These are phyloP conservation scores for Teratosphaeria viscida DNA, from an alignment of 2,329 filamentous ascomycete species.

Conservation along the genomic window DNA sequence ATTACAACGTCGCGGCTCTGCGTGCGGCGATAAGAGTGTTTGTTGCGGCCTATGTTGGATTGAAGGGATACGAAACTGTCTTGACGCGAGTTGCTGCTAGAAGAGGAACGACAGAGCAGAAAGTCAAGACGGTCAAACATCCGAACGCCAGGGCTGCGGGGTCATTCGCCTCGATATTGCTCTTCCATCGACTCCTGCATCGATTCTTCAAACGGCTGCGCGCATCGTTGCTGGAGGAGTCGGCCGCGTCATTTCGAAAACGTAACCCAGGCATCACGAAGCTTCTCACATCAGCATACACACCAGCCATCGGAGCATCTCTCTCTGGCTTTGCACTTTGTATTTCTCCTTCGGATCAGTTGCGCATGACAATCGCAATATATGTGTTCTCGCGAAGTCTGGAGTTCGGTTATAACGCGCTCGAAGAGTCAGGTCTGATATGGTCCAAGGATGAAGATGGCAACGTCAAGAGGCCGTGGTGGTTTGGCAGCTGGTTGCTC, in stretches of 20 bases:
- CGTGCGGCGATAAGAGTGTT: conserved; percentile 37
- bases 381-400: conserved; percentile 71
- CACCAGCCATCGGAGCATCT: conserved; percentile 83
- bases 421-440: conserved; percentile 59
- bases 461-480: conserved; percentile 55
- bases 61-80: conserved; percentile 39
- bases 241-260: conserved; percentile 66
- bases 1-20: conserved; percentile 39
- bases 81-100: conserved; percentile 27
- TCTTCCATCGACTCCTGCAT: conserved; percentile 80
- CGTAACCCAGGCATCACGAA: conserved; percentile 69
- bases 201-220: conserved; percentile 79
- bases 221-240: conserved; percentile 63
- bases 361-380: conserved; percentile 72
- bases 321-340: conserved; percentile 75
- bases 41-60: conserved; percentile 30
- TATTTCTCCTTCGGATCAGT: conserved; percentile 58
- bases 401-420: conserved; percentile 77
- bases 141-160: conserved; percentile 67
- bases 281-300: conserved; percentile 69
- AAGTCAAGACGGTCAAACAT: conserved; percentile 9
- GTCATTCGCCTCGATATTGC: conserved; percentile 72
- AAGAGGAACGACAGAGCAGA: conserved; percentile 6
- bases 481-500: conserved; percentile 42
- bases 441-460: conserved; percentile 18